Evolutionary conservation across 2,329 filamentous ascomycete genomes (phyloP).

Genomic region (Eutypella sp.): DNA sequence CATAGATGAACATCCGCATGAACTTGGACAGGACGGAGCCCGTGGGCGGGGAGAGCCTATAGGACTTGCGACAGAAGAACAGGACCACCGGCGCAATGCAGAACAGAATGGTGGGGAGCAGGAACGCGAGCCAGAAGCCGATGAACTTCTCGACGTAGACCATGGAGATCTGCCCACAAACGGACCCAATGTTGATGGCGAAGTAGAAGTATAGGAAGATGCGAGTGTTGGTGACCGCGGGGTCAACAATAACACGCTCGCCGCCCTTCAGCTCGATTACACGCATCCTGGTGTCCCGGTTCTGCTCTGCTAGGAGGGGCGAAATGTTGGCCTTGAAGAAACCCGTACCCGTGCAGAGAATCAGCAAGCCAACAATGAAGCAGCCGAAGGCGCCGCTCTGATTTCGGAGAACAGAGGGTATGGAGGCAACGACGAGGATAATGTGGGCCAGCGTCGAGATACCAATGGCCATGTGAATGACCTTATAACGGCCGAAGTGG

Average conservation of each 20-base stretch:
- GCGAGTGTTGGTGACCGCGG: conserved; percentile 61
- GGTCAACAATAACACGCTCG: conserved; percentile 66
- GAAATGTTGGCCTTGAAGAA: conserved; percentile 81
- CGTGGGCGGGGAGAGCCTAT: conserved; percentile 51
- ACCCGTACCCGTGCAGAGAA: conserved; percentile 60
- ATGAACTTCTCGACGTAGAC: conserved; percentile 71
- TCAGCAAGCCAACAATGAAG: conserved; percentile 61
- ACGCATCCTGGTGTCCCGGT: conserved; percentile 52
- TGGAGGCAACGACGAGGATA: conserved; percentile 60
- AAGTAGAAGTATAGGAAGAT: conserved; percentile 61
- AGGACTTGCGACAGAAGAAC: conserved; percentile 52
- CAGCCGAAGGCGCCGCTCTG: conserved; percentile 55
- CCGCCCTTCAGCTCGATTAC: conserved; percentile 53
- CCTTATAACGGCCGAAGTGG: conserved; percentile 67
- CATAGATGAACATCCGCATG: background rate
- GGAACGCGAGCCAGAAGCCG: conserved; percentile 68
- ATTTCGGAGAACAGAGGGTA: conserved; percentile 57
- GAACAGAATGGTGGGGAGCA: conserved; percentile 64
- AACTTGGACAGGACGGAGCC: conserved; percentile 8
- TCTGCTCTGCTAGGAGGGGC: conserved; percentile 67
- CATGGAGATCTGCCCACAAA: conserved; percentile 59
- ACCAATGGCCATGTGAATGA: conserved; percentile 62
- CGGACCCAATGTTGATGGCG: conserved; percentile 61
- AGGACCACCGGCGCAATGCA: conserved; percentile 57
- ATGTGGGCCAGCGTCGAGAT: conserved; percentile 63